Base-by-base conservation (phyloP, 2,329 filamentous ascomycete species). In the Zasmidium cellare region DNA sequence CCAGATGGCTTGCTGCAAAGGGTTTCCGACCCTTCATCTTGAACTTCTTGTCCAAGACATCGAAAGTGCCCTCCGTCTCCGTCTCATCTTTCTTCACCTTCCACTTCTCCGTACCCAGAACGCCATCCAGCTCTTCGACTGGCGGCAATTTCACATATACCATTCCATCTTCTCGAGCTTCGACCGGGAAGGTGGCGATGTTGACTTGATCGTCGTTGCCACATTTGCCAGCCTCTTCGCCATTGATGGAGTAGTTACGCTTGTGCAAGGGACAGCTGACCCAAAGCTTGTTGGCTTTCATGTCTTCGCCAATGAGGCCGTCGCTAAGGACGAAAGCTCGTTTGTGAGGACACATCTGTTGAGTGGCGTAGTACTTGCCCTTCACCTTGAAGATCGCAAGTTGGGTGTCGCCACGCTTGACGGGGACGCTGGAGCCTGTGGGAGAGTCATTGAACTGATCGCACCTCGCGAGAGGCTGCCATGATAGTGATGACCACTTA, bases 301-400 rank as follows among this genome's bases (percentile, higher is more conserved):
- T 61, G 60, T 85, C 82, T 63, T 91, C 87, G 44, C 92, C 92
- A 48, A 96, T 83, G 9, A 96, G 78, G 1, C 91, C 91, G 71
- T 96, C 92, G 0, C 88, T 89, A 23, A 96, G 84, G n/a, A 92
- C 88, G 69, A 96, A 96, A 1, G 91, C 87, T 11, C 91, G 87
- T 76, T 93, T 94, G 77, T 96, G 91, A 9, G 92, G 92, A 72
- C 92, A 96, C 92, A 96, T 96, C 72, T 96, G 91, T 77, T 96
- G 92, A 14, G 89, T 89, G 58, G 90, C 89, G 74, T 93, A 93
- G 80, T 87, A 96, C 54, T 83, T 84, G 19, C 91, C 91, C 54
- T 85, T 84, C 61, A 96, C 83, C 67, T 91, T 89, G 84, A 92
- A 96, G 53, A 96, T 79, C 7, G 92, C 91, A 1, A 96, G 82